These are phyloP conservation scores for Vitis hybrid DNA, from an alignment of 177 flowering plant genomes.

Conservation along the genomic window DNA sequence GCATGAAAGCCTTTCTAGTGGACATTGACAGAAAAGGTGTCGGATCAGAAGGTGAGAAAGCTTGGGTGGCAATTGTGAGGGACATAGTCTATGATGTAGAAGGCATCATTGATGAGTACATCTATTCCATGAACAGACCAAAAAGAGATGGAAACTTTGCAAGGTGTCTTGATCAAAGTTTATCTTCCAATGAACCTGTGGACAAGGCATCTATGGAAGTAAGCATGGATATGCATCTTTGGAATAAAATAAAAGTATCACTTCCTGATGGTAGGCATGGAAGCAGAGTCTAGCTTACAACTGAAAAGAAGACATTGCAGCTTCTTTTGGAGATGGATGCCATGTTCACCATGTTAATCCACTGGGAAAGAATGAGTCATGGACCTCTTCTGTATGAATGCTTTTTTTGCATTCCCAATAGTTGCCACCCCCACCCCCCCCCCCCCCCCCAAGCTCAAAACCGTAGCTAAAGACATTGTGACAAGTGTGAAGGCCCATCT, in stretches of 20 bases:
- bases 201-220: slow-evolving; percentile 6
- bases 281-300: no score
- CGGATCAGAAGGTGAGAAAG: slow-evolving; percentile 16
- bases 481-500: no score
- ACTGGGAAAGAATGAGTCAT: no score
- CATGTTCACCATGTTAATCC: no score
- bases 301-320: no score
- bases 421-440: no score
- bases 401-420: slow-evolving; percentile 30
- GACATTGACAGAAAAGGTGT: slow-evolving; percentile 34
- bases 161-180: slow-evolving; percentile 13
- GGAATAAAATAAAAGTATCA: slow-evolving; percentile 30
- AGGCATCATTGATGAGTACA: slow-evolving; percentile 35
- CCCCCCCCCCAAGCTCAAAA: slow-evolving; percentile 29
- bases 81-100: slow-evolving; percentile 39
- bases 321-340: no score
- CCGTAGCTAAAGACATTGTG: no score
- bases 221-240: slow-evolving; percentile 10
- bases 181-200: slow-evolving; percentile 23
- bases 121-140: slow-evolving; percentile 13
- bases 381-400: slow-evolving; percentile 41
- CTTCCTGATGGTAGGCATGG: slow-evolving; percentile 26
- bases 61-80: slow-evolving; percentile 41
- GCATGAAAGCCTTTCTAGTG: slow-evolving; percentile 37
- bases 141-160: slow-evolving; percentile 1